These are phyloP conservation scores for Coleophoma crateriformis DNA, from an alignment of 2,329 filamentous ascomycete genomes.

Conservation along the genomic window DNA sequence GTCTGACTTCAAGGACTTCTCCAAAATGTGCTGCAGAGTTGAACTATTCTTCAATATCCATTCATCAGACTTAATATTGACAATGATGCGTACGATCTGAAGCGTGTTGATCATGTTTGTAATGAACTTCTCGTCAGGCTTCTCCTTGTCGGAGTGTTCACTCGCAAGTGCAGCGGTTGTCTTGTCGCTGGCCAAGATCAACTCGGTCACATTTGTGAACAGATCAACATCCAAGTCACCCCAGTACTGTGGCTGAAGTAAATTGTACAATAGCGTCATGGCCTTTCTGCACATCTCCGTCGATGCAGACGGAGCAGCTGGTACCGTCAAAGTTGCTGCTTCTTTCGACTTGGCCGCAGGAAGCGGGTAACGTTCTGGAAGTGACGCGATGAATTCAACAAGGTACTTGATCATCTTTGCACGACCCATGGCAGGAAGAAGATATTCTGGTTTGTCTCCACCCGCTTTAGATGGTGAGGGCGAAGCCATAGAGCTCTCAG, in stretches of 20 bases:
- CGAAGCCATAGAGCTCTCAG: constrained; percentile 45
- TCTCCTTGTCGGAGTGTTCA: constrained; percentile 60
- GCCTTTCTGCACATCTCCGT: constrained; percentile 83
- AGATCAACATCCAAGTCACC: constrained; percentile 86
- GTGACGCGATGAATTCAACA: constrained; percentile 87
- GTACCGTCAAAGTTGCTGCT: constrained; percentile 34
- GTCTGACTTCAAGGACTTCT: constrained; percentile 84
- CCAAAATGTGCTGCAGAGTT: constrained; percentile 78
- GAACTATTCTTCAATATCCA: constrained; percentile 81
- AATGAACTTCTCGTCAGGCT: constrained; percentile 76
- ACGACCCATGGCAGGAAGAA: constrained; percentile 61
- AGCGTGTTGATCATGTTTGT: constrained; percentile 91
- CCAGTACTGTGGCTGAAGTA: constrained; percentile 86
- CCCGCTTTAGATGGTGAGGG: constrained; percentile 46
- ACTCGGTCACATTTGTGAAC: constrained; percentile 84
- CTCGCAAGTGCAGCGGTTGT: constrained; percentile 53
- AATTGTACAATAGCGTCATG: constrained; percentile 72
- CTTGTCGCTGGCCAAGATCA: constrained; percentile 78
- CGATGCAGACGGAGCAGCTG: constrained; percentile 46
- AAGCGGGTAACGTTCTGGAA: constrained; percentile 79
- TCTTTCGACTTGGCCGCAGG: constrained; percentile 65
- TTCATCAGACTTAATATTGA: constrained; percentile 82
- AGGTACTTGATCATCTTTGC: constrained; percentile 89
- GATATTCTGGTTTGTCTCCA: constrained; percentile 58
- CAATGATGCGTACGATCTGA: constrained; percentile 83